Evolutionary conservation across 2,329 filamentous ascomycete species (phyloP), one percentile per base, ranked within the genome.

Genomic region (Magnaporthiopsis rhizophila): DNA sequence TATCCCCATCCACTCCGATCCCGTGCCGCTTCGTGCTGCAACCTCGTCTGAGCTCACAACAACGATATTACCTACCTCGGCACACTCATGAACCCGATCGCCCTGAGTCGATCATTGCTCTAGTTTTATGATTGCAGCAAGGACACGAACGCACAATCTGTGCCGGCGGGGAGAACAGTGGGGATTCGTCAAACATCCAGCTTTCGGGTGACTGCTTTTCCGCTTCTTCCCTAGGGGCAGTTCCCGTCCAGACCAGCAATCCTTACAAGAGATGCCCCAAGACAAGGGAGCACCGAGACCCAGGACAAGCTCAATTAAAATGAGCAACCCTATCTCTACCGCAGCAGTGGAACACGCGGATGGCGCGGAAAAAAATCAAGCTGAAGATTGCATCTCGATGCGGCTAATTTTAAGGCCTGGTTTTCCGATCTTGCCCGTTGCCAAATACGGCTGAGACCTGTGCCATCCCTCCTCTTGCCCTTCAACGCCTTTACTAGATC

Each of bases 261-360:
- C 11, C 1, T 11, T 2, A 30, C 28, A 30, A 30, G 28, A 12
- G 53, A 3, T 57, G n/a, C 53, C 21, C n/a, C n/a, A 57, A 36
- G 34, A 9, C 6, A 7, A 6, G 85, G 85, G 34, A 89, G 81
- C 26, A 90, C 74, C 69, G 12, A 58, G 57, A 24, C 24, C 13
- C 24, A 58, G 28, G 28, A 26, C 24, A 58, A 58, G 24, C 24
- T 28, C 15, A 58, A 13, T 32, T 24, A 15, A 15, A 26, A 58
- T 15, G n/a, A 18, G 57, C 57, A 58, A 26, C 28, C 57, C 30
- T 32, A 30, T 26, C 21, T 21, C 21, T 53, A 8, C 45, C 45
- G 1, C 8, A n/a, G 18, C 45, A 4, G 5, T 11, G 9, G n/a
- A 21, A 18, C 45, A n/a, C 45, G 45, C 8, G 45, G 6, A 11